Percentiles rank a stretch among this genome's conserved stretches.
phyloP scores from a whole-genome alignment of 2,329 filamentous ascomycete species.

The Pseudogymnoascus sp. region DNA sequence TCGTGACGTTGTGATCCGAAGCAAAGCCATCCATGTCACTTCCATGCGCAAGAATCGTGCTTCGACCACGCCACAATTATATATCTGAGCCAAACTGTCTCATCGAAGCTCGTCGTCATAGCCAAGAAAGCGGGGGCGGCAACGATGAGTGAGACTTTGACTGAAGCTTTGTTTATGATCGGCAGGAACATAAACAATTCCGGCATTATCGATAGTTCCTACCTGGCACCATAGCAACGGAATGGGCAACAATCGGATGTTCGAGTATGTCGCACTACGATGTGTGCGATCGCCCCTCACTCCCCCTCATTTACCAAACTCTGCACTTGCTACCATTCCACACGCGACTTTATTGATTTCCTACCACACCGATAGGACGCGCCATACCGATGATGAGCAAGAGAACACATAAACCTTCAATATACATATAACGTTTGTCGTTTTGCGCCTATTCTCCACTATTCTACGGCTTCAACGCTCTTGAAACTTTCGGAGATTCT shows the following conservation, averaged over 20 bases:
- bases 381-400: background rate
- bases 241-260: background rate
- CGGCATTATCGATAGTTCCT: background rate
- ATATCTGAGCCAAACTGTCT: constrained; percentile 1
- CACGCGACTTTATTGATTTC: background rate
- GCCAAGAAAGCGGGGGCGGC: constrained; percentile 1
- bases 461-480: background rate
- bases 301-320: background rate
- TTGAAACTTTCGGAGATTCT: background rate
- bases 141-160: background rate
- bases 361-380: background rate
- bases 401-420: background rate
- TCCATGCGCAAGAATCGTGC: background rate
- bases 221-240: background rate
- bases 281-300: background rate
- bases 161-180: background rate
- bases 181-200: constrained; percentile 3
- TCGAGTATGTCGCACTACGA: background rate
- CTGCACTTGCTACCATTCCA: background rate
- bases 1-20: background rate
- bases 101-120: background rate
- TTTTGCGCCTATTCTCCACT: background rate
- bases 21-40: background rate
- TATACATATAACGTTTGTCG: background rate
- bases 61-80: background rate